Percentiles rank a stretch among this genome's conserved stretches.
phyloP scores from a whole-genome alignment of 768 basidiomycete genomes.

The Auricularia cornea region DNA sequence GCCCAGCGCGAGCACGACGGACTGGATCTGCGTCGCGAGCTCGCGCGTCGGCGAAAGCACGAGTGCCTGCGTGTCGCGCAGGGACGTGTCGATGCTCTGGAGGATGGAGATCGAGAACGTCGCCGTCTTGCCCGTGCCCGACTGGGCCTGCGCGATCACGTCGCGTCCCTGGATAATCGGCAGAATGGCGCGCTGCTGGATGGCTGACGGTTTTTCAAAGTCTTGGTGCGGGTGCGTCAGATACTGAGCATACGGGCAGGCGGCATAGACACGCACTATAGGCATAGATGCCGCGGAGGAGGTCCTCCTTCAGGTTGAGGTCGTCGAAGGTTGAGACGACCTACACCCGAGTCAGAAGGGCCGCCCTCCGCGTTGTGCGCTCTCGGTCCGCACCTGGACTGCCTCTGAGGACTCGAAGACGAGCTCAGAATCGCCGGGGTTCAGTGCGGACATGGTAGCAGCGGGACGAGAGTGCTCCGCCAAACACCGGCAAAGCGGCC shows the following conservation, averaged over 20 bases:
- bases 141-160: conserved; percentile 98
- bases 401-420: conserved; percentile 94
- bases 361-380: background rate
- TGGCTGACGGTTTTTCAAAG: conserved; percentile 97
- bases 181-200: conserved; percentile 95
- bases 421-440: conserved; percentile 87
- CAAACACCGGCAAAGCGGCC: background rate
- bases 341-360: conserved; percentile 16
- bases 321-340: conserved; percentile 87
- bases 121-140: conserved; percentile 98
- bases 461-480: background rate
- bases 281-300: conserved; percentile 94
- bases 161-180: conserved; percentile 94
- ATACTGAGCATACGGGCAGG: background rate
- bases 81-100: conserved; percentile 91
- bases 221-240: conserved; percentile 27
- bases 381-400: conserved; percentile 34
- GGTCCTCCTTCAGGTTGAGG: conserved; percentile 87
- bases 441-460: conserved; percentile 70
- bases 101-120: conserved; percentile 98
- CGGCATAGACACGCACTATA: conserved; percentile 59
- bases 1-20: conserved; percentile 89
- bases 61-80: conserved; percentile 93
- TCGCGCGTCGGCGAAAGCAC: conserved; percentile 98
- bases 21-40: conserved; percentile 97